A percentile compares a stretch with the other conserved stretches of the same genome.
Evolutionary conservation across 2,329 filamentous ascomycete species (phyloP).

Genomic region (Colletotrichum cuscutae): DNA sequence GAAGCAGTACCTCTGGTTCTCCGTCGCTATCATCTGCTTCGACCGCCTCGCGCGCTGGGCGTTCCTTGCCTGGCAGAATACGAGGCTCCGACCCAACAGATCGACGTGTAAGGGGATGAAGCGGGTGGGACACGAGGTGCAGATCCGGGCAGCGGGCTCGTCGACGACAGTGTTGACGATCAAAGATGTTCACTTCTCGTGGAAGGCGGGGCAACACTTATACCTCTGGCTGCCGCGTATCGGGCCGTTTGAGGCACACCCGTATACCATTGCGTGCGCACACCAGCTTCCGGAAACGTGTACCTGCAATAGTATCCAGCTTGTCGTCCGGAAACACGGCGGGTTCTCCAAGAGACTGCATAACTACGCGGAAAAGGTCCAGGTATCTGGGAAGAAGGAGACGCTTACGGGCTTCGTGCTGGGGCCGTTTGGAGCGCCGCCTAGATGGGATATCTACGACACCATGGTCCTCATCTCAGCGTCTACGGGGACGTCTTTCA

Average conservation of each 20-base stretch:
- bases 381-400: constrained; percentile 24
- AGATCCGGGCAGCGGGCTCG: constrained; percentile 58
- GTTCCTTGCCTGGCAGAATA: constrained; percentile 63
- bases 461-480: constrained; percentile 69
- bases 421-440: constrained; percentile 66
- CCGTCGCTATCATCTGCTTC: constrained; percentile 69
- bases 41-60: constrained; percentile 66
- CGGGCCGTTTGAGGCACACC: constrained; percentile 66
- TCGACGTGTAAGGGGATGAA: constrained; percentile 59
- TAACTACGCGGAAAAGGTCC: constrained; percentile 41
- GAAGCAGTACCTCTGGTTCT: constrained; percentile 73
- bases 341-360: constrained; percentile 68
- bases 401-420: constrained; percentile 59
- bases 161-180: constrained; percentile 68
- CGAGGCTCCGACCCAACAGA: constrained; percentile 52
- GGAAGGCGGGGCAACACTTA: constrained; percentile 69
- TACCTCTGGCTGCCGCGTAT: constrained; percentile 69
- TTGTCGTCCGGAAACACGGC: constrained; percentile 64
- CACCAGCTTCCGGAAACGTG: constrained; percentile 61
- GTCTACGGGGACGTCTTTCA: constrained; percentile 72
- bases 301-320: constrained; percentile 68
- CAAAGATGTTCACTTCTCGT: constrained; percentile 68
- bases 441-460: constrained; percentile 68
- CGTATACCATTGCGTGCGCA: constrained; percentile 70
- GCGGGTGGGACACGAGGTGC: constrained; percentile 63